Base-by-base conservation (phyloP, 176 grass and related monocot genomes). In the Miscanthus lutarioriparius region DNA sequence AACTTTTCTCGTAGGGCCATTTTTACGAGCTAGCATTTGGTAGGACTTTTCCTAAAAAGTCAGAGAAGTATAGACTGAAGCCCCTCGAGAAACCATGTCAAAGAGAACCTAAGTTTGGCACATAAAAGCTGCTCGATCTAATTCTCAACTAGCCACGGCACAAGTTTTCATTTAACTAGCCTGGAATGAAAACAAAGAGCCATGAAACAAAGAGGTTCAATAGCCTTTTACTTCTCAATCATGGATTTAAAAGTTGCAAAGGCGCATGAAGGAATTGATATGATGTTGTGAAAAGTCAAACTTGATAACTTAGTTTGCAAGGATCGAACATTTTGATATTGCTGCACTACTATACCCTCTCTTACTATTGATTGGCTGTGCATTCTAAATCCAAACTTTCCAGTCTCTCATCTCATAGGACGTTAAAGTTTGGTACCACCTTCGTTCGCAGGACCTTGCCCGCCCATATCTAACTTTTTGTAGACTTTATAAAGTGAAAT, bases 291-390 rank as follows among this genome's bases (percentile, higher is more conserved):
- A 68, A 49, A 72, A 79, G 88, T 90, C 84, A 83, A 87, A 68
- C 83, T 51, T 70, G 72, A 82, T 82, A 77, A 54, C 63, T 70
- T 86, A 65, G n/a, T 86, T 78, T 79, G 80, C 22, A 87, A 82
- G 39, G 68, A 51, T 2, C 44, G 26, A 68, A 79, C 74, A 75
- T 59, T 83, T 61, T 58, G 67, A 67, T 13, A 79, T 68, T 61
- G 47, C 49, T 61, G 47, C 27, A 59, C 64, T 37, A 10, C 27
- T 30, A 30, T 45, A 47, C 59, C 38, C 63, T 69, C 38, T 17
- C 38, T 49, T 17, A 63, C 38, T 35, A 28, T 7, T 11, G 40
- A 49, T 58, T 23, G 67, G 41, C 47, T 79, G 44, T 17, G 6
- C 27, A 83, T 74, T 90, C 67, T 86, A 79, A 82, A 74, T 39